These are phyloP conservation scores for Hordeum marinum DNA, from an alignment of 176 grass and related monocot species.

Conservation along the genomic window DNA sequence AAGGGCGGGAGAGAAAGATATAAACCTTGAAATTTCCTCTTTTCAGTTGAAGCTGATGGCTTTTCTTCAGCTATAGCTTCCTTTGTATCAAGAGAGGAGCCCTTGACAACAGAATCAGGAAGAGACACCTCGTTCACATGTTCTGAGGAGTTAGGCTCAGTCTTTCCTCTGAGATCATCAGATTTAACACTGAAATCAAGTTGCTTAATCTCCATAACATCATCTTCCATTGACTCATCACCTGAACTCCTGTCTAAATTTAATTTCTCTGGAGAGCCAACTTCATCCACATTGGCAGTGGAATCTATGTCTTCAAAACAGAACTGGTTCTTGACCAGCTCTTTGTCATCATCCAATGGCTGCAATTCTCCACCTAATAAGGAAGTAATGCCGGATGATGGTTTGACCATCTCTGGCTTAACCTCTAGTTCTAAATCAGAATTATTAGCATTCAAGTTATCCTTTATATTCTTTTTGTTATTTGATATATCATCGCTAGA, in stretches of 20 bases:
- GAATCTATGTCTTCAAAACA: conserved; percentile 75
- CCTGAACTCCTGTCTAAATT: conserved; percentile 98
- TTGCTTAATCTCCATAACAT: conserved; percentile 71
- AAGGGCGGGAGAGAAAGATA: conserved; percentile 6
- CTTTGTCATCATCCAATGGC: conserved; percentile 76
- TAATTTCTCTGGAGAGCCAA: conserved; percentile 85
- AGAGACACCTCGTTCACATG: conserved; percentile 45
- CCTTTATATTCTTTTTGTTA: conserved; percentile 91
- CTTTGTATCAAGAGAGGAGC: conserved; percentile 42
- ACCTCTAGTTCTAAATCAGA: conserved; percentile 99
- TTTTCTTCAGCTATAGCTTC: conserved; percentile 58
- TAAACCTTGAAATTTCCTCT: conserved; percentile 94
- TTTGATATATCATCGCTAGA: conserved; percentile 83
- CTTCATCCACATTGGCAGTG: conserved; percentile 65
- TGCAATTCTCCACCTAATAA: conserved; percentile 76
- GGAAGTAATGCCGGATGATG: conserved; percentile 71
- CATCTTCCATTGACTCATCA: conserved; percentile 99
- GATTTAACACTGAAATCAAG: conserved; percentile 59
- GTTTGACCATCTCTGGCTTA: conserved; percentile 87
- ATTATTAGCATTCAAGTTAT: conserved; percentile 99
- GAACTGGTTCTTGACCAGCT: conserved; percentile 56
- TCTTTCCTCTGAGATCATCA: conserved; percentile 34
- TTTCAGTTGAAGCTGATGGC: conserved; percentile 47
- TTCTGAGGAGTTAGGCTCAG: conserved; percentile 45
- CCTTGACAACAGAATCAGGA: conserved; percentile 35